Evolutionary conservation across 2,329 filamentous ascomycete genomes (phyloP).

Genomic region (Penicillium sp.): DNA sequence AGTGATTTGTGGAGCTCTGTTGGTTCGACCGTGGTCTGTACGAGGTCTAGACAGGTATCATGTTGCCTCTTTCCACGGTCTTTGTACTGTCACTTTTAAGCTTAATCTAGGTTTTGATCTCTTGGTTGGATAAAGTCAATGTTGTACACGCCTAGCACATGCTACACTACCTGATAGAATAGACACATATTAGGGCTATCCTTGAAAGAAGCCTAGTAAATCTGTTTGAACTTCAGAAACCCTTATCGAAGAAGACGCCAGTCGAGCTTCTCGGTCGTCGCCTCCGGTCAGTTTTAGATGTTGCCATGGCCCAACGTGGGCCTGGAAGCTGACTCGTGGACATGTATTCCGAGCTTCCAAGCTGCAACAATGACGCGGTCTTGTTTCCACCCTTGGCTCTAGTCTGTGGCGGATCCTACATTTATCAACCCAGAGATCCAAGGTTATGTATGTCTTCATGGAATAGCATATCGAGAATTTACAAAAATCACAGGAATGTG

Average conservation of each 20-base stretch:
- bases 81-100: not conserved
- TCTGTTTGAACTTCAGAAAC: not conserved
- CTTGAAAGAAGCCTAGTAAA: not conserved
- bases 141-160: no score
- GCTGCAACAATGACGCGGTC: not conserved
- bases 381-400: slow-evolving; percentile 2
- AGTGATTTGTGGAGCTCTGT: not conserved
- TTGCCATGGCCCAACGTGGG: slow-evolving; percentile 4
- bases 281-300: slow-evolving; percentile 6
- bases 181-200: not conserved
- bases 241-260: not conserved
- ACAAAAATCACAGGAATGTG: not conserved
- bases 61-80: not conserved
- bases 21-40: not conserved
- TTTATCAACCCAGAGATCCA: not conserved
- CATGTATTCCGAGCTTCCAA: slow-evolving; percentile 10
- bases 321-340: slow-evolving; percentile 15
- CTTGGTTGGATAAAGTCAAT: no score
- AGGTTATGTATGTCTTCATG: not conserved
- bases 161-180: no score
- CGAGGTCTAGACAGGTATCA: slow-evolving; percentile 7
- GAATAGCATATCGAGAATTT: not conserved
- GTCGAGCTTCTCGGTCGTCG: slow-evolving; percentile 7
- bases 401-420: not conserved
- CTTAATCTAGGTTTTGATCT: not conserved